phyloP scores from a whole-genome alignment of 371 early-diverging fungal genomes.

The Mortierella sp. region DNA sequence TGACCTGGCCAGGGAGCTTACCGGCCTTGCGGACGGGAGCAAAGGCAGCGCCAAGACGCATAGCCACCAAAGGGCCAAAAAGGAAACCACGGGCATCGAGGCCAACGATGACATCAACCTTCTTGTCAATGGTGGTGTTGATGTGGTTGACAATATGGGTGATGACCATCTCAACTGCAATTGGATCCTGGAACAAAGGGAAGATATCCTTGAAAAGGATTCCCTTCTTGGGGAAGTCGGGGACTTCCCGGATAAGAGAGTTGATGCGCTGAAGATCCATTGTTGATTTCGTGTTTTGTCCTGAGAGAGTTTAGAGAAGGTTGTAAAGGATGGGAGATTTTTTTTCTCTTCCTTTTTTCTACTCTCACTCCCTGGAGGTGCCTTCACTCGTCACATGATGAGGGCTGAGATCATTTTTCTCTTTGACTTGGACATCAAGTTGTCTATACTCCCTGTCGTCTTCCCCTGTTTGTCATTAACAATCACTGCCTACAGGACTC shows the following conservation, averaged over 20 bases:
- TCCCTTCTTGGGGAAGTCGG: constrained; percentile 79
- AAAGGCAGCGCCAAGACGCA: constrained; percentile 90
- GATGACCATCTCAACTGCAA: constrained; percentile 91
- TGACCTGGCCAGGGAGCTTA: constrained; percentile 90
- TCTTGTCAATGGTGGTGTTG: constrained; percentile 68
- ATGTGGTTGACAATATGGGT: constrained; percentile 88
- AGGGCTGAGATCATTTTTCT: too few relatives aligned
- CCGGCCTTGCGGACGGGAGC: constrained; percentile 97
- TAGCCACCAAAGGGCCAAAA: constrained; percentile 90
- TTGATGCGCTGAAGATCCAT: constrained; percentile 54
- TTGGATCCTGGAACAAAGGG: constrained; percentile 95
- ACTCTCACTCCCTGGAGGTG: neutral
- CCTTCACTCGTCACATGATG: too few relatives aligned
- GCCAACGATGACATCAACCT: constrained; percentile 93
- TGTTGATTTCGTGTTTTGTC: neutral
- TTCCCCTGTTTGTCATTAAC: too few relatives aligned
- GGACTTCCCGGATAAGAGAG: constrained; percentile 59
- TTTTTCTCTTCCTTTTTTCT: neutral
- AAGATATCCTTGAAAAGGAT: constrained; percentile 96
- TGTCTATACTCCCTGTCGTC: too few relatives aligned
- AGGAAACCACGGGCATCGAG: constrained; percentile 94
- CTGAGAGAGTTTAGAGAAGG: neutral
- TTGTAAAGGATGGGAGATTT: neutral
- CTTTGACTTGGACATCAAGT: too few relatives aligned
- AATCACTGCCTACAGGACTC: too few relatives aligned